Percentiles rank a stretch among this genome's conserved stretches.
Evolutionary conservation across 2,329 filamentous ascomycete genomes (phyloP).

Genomic region (Fusarium cicatricum): DNA sequence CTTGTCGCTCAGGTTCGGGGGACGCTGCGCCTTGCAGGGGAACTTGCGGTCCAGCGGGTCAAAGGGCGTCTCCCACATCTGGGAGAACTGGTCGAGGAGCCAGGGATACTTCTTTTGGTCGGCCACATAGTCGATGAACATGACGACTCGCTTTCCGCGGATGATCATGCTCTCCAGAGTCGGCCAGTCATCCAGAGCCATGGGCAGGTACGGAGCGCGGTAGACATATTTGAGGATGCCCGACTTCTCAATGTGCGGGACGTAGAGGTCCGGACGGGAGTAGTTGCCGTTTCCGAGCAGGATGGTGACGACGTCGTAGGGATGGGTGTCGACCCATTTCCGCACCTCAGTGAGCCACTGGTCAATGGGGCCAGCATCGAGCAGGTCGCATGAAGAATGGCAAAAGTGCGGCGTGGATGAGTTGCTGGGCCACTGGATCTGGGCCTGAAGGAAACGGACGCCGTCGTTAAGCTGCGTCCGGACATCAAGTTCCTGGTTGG

Average conservation of each 20-base stretch:
- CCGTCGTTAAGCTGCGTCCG: conserved; percentile 80
- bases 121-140: conserved; percentile 87
- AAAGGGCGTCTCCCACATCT: conserved; percentile 93
- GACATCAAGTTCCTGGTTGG: conserved; percentile 77
- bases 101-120: conserved; percentile 82
- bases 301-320: conserved; percentile 88
- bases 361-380: conserved; percentile 82
- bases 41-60: conserved; percentile 71
- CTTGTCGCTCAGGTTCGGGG: conserved; percentile 66
- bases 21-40: conserved; percentile 81
- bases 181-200: conserved; percentile 82
- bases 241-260: conserved; percentile 71
- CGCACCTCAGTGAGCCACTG: conserved; percentile 74
- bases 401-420: conserved; percentile 74
- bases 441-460: conserved; percentile 68
- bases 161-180: conserved; percentile 81
- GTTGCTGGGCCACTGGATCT: conserved; percentile 66
- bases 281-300: conserved; percentile 86
- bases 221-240: conserved; percentile 80
- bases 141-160: conserved; percentile 72
- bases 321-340: conserved; percentile 77
- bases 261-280: conserved; percentile 69
- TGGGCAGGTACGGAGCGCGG: conserved; percentile 73
- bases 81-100: conserved; percentile 85
- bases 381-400: conserved; percentile 82